Evolutionary conservation across 352 stramenopile species (phyloP), one percentile per base, ranked within the genome.

Genomic region (Saprolegnia diclina): DNA sequence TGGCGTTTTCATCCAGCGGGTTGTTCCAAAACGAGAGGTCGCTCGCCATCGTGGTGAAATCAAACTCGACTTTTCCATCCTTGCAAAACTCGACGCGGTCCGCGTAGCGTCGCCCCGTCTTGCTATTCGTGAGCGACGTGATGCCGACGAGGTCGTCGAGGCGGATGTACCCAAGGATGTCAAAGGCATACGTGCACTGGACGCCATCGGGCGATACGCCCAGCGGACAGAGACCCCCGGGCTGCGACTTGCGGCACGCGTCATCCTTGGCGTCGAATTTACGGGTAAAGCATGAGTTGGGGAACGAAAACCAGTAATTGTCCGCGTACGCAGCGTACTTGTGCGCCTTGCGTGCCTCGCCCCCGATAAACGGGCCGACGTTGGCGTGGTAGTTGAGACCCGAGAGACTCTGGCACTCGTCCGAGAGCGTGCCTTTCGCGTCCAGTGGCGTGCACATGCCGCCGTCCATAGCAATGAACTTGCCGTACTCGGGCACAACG

Each of bases 251-350:
- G 45, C 80, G 79, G 70, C 81, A 88, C 55, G 76, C 73, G 1
- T 77, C 73, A 9, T 73, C 79, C 79, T 90, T 90, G 0, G 82
- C 71, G 2, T 59, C 65, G 38, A 79, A 80, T 16, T 62, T 59
- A 64, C 83, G 73, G 29, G 75, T 72, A 24, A 72, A 71, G 46
- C 82, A 88, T 6, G 68, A 76, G 66, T 81, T 82, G 35, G 80
- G 82, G 76, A 76, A 87, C 42, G 82, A 88, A 78, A 80, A 88
- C 82, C 82, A 90, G 71, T 79, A 85, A 67, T 79, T 87, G 72
- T 71, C 72, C 11, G 77, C 74, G 74, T 88, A 88, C 9, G 75
- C 78, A 19, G 76, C 74, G 68, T 73, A 87, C 32, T 83, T 53
- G 4, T 92, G 81, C 5, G 71, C 80, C 0, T 87, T 74, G 64